phyloP scores from a whole-genome alignment of 805 yeast species.

The Candida broadrunensis region DNA sequence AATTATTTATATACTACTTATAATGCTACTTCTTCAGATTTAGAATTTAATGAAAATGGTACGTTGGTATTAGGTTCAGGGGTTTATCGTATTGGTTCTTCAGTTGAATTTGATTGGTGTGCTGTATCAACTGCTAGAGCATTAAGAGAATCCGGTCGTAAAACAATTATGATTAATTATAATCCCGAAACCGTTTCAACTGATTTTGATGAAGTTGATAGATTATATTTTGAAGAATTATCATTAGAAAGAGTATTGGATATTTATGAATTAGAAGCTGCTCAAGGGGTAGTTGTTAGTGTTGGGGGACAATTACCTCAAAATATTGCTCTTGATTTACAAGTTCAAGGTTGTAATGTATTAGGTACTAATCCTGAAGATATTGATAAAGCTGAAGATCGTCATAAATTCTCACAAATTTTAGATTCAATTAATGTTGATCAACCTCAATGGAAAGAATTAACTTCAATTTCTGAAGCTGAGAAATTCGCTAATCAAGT shows the following conservation, averaged over 20 bases:
- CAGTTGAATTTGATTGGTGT: slow-evolving; percentile 99
- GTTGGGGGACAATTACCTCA: slow-evolving; percentile 99
- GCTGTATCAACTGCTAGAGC: slow-evolving; percentile 97
- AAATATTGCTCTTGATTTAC: slow-evolving; percentile 86
- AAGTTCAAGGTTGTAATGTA: slow-evolving; percentile 78
- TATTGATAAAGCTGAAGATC: slow-evolving; percentile 96
- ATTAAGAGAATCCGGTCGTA: slow-evolving; percentile 79
- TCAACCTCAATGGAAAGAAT: slow-evolving; percentile 98
- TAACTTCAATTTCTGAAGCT: slow-evolving; percentile 83
- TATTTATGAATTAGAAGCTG: slow-evolving; percentile 87
- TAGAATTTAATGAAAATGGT: slow-evolving; percentile 84
- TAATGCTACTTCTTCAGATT: slow-evolving; percentile 84
- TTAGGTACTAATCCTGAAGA: slow-evolving; percentile 93
- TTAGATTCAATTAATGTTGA: slow-evolving; percentile 90
- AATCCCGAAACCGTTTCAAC: slow-evolving; percentile 99
- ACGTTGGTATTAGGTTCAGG: slow-evolving; percentile 97
- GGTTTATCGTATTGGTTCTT: slow-evolving; percentile 97
- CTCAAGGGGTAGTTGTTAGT: slow-evolving; percentile 90
- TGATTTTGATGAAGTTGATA: slow-evolving; percentile 96
- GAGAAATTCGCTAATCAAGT: slow-evolving; percentile 80
- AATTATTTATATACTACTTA: slow-evolving; percentile 95
- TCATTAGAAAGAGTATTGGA: slow-evolving; percentile 96
- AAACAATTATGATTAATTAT: slow-evolving; percentile 94
- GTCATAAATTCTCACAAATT: slow-evolving; percentile 95
- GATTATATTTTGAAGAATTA: slow-evolving; percentile 93